Percentiles rank a stretch among this genome's conserved stretches.
These are phyloP conservation scores for Leccinum obscurum DNA, from an alignment of 768 basidiomycete species.

Conservation along the genomic window DNA sequence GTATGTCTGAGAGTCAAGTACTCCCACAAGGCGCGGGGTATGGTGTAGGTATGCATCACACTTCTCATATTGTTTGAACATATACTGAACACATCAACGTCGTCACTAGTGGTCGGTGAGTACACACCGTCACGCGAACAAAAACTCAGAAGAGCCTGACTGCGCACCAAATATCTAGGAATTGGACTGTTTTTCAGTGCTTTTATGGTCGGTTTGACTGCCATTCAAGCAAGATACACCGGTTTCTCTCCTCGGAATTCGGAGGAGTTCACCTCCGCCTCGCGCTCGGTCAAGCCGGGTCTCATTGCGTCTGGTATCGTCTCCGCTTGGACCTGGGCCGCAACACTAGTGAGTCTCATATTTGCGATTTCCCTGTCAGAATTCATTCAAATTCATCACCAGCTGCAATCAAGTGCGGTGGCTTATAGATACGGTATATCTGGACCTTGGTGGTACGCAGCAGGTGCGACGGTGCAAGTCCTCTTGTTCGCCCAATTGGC, in stretches of 20 bases:
- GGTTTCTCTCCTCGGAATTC: conserved; percentile 74
- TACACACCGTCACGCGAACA: neutral
- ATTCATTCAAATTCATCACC: conserved; percentile 10
- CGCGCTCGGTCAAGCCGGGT: conserved; percentile 84
- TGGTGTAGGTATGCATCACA: conserved; percentile 61
- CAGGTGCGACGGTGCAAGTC: conserved; percentile 87
- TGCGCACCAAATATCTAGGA: conserved; percentile 41
- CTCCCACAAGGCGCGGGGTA: conserved; percentile 85
- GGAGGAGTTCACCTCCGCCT: conserved; percentile 84
- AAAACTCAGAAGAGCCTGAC: conserved; percentile 1
- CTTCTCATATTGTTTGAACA: neutral
- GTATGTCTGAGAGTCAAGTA: conserved; percentile 36
- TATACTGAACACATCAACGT: conserved; percentile 1
- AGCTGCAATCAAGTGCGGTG: conserved; percentile 80
- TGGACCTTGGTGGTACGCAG: conserved; percentile 90
- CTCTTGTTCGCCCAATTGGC: conserved; percentile 90
- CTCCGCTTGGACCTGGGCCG: conserved; percentile 91
- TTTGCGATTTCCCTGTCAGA: neutral
- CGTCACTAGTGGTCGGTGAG: conserved; percentile 50
- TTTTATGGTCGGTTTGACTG: conserved; percentile 77
- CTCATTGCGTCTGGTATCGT: conserved; percentile 93
- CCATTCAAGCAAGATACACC: conserved; percentile 83
- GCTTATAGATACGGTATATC: conserved; percentile 85
- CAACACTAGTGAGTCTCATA: conserved; percentile 53
- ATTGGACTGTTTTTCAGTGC: conserved; percentile 87